Evolutionary conservation across 768 basidiomycete species (phyloP).

Genomic region (Hericium alpestre): DNA sequence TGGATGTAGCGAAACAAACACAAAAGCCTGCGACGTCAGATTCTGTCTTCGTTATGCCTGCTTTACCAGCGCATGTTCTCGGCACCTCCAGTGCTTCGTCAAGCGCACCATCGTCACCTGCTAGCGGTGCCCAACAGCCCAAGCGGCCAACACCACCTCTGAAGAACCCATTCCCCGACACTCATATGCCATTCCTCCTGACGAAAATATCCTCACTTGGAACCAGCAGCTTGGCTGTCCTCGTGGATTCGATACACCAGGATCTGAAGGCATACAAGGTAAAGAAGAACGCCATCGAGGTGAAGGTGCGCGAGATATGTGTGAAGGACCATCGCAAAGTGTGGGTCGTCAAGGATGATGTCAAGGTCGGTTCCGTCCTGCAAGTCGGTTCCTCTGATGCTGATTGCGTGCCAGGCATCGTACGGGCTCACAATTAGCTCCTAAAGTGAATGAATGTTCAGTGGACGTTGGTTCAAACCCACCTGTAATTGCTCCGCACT

Average conservation of each 20-base stretch:
- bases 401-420: neutral
- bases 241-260: conserved; percentile 65
- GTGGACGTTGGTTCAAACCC: too few relatives aligned
- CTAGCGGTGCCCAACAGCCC: conserved; percentile 10
- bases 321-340: conserved; percentile 64
- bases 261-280: conserved; percentile 60
- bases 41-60: conserved; percentile 33
- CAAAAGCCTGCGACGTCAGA: conserved; percentile 12
- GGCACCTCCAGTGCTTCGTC: conserved; percentile 3
- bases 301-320: conserved; percentile 65
- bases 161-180: conserved; percentile 61
- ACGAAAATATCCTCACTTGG: conserved; percentile 52
- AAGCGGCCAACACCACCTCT: conserved; percentile 20
- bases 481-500: too few relatives aligned
- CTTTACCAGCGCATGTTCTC: conserved; percentile 18
- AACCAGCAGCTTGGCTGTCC: conserved; percentile 49
- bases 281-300: conserved; percentile 78
- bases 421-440: neutral
- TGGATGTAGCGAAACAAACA: conserved; percentile 28
- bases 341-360: conserved; percentile 55
- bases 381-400: neutral
- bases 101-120: conserved; percentile 11
- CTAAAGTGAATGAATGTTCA: neutral
- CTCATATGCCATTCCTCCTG: conserved; percentile 48
- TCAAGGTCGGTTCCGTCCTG: conserved; percentile 10